Evolutionary conservation across 345 rosid genomes (phyloP).

Genomic region (Gossypium arboreum): DNA sequence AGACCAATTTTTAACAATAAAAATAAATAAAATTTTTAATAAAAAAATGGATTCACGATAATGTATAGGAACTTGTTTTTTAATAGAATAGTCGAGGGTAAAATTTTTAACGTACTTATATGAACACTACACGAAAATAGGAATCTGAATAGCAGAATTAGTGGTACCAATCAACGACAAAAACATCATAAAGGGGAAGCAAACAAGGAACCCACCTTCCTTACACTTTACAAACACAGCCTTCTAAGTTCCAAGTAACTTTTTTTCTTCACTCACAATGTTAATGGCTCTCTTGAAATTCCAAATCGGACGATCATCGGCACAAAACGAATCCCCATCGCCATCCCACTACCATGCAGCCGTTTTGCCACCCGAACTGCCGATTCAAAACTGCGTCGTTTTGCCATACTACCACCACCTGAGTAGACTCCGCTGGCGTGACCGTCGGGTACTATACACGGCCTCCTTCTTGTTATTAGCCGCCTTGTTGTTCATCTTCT

Average conservation of each 20-base stretch:
- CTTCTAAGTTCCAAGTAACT: not conserved
- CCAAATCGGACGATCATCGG: conserved; percentile 9
- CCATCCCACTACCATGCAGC: conserved; percentile 19
- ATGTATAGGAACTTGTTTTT: too few relatives aligned
- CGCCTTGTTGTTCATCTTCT: conserved; percentile 38
- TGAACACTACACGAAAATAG: too few relatives aligned
- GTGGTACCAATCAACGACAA: too few relatives aligned
- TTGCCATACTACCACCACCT: conserved; percentile 16
- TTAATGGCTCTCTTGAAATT: conserved; percentile 34
- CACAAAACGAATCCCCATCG: conserved; percentile 11
- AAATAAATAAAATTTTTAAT: too few relatives aligned
- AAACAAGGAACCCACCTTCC: not conserved
- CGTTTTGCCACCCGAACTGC: conserved; percentile 24
- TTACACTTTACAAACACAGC: conserved; percentile 13
- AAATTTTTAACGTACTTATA: too few relatives aligned
- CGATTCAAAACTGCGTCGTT: conserved; percentile 28
- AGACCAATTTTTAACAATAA: too few relatives aligned
- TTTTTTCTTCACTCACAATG: not conserved
- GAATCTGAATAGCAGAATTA: too few relatives aligned
- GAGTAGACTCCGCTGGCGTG: not conserved
- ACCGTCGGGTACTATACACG: conserved; percentile 30
- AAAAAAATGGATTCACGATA: rapidly evolving
- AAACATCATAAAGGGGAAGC: not conserved
- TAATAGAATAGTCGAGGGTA: too few relatives aligned
- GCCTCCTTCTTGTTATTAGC: conserved; percentile 34